Evolutionary conservation across 1,284 basidiomycete genomes (phyloP), one percentile per base, ranked within the genome.

Genomic region (Lentinula novae-zelandiae): DNA sequence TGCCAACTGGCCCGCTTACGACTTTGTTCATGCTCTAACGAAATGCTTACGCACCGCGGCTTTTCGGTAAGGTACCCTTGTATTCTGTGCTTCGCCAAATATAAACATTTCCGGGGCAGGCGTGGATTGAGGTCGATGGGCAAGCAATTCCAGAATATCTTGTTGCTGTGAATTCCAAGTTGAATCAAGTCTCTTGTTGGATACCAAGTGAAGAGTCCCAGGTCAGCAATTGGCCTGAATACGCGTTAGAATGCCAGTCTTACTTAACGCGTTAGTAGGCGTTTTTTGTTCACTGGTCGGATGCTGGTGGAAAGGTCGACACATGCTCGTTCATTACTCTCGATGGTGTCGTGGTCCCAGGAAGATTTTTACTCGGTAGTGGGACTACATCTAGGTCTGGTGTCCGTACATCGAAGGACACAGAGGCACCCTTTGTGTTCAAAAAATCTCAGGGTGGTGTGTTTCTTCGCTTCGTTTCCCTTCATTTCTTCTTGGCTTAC

Each of bases 221-320:
- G 75, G 86, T 85, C 61, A 20, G n/a, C 6, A 33, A 27, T 48
- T 10, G 62, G 56, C 20, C 50, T 13, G 36, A 36, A 38, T 39
- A 44, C 38, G 22, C 17, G 27, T 17, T 10, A 20, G 27, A 34
- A 46, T 54, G 33, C 27, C 27, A 27, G 27, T 27, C 27, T 27
- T 27, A n/a, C 27, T 53, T 52, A 33, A 58, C 20, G 53, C 63
- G 48, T 60, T 20, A 27, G 2, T 62, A 87, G 84, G 68, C 66
- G 8, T 89, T 88, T 68, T 73, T 76, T 2, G 79, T 89, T 0
- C 78, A 82, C 65, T 89, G 86, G 86, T 74, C 72, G 38, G 86
- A 89, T 65, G 73, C 80, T 59, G 84, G 81, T n/a, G 75, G 80
- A 39, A 68, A 70, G 31, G 67, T 82, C 2, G 76, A 82, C 60